Evolutionary conservation across 2,329 filamentous ascomycete genomes (phyloP).

Genomic region (Sporothrix schenckii): DNA sequence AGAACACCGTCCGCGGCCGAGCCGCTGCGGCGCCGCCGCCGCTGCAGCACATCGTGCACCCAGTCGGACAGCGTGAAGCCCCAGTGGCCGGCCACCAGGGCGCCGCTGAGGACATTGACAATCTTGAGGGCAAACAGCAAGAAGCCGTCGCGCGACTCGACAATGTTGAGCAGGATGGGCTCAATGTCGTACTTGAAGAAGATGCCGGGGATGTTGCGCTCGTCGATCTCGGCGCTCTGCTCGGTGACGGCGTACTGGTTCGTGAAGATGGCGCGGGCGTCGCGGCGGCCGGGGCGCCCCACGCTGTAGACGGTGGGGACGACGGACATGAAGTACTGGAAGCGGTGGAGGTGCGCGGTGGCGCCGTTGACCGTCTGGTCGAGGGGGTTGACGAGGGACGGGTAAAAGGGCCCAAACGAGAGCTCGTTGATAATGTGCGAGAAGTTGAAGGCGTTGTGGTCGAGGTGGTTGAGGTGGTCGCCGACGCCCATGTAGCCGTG

Average conservation of each 20-base stretch:
- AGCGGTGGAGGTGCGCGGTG: constrained; percentile 83
- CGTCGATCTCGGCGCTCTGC: constrained; percentile 71
- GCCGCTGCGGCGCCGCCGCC: constrained; percentile 50
- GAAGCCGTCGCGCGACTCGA: constrained; percentile 76
- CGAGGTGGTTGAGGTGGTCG: constrained; percentile 82
- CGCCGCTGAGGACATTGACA: constrained; percentile 87
- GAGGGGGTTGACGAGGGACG: constrained; percentile 88
- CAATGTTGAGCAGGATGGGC: constrained; percentile 83
- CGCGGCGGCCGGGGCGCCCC: constrained; percentile 45
- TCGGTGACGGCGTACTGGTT: constrained; percentile 98
- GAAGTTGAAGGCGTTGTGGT: constrained; percentile 93
- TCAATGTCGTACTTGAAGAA: constrained; percentile 99
- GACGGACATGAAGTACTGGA: constrained; percentile 95
- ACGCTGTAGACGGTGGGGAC: constrained; percentile 92
- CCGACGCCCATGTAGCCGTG: constrained; percentile 89
- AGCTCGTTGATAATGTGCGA: constrained; percentile 94
- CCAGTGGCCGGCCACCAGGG: constrained; percentile 93
- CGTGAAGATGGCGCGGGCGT: constrained; percentile 71
- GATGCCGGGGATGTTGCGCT: constrained; percentile 78
- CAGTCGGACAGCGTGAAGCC: constrained; percentile 83
- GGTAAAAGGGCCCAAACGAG: constrained; percentile 96
- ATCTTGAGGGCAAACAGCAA: constrained; percentile 76
- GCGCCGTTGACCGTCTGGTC: constrained; percentile 84
- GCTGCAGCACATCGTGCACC: constrained; percentile 60
- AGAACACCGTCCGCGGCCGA: constrained; percentile 51